Percentiles rank a stretch among this genome's conserved stretches.
Evolutionary conservation across 495 filamentous ascomycete species (phyloP).

Genomic region (Penicillium chermesinum): DNA sequence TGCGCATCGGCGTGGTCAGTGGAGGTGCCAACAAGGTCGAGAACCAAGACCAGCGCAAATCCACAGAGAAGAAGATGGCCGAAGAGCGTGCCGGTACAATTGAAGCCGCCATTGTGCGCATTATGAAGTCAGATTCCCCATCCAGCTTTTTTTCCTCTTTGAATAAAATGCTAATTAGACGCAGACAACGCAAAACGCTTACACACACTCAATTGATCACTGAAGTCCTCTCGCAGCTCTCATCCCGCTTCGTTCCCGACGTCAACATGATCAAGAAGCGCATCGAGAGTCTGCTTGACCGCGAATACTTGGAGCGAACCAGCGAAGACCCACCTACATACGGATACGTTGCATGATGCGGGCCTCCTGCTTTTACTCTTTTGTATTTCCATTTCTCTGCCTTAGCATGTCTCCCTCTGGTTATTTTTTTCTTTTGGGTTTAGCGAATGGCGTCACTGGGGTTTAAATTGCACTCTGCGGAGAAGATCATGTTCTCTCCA

Average conservation of each 20-base stretch:
- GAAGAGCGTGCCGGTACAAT: slow-evolving; percentile 71
- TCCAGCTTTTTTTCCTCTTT: not conserved
- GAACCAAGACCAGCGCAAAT: slow-evolving; percentile 71
- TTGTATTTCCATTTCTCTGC: not conserved
- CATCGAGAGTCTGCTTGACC: slow-evolving; percentile 87
- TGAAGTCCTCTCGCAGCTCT: slow-evolving; percentile 79
- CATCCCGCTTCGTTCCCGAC: slow-evolving; percentile 79
- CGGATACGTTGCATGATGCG: slow-evolving; percentile 61
- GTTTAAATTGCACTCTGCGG: not conserved
- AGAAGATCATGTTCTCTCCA: not conserved
- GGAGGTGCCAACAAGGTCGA: slow-evolving; percentile 74
- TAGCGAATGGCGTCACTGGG: slow-evolving; percentile 27
- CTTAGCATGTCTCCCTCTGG: too few relatives aligned
- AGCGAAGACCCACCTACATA: slow-evolving; percentile 69
- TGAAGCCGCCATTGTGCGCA: slow-evolving; percentile 86
- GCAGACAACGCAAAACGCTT: slow-evolving; percentile 83
- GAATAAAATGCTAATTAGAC: slow-evolving; percentile 12
- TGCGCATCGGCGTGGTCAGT: slow-evolving; percentile 75
- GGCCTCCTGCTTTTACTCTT: not conserved
- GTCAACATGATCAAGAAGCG: slow-evolving; percentile 85
- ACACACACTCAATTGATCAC: slow-evolving; percentile 73
- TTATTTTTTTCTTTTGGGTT: slow-evolving; percentile 5
- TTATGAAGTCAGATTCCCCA: slow-evolving; percentile 76
- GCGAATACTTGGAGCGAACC: slow-evolving; percentile 90
- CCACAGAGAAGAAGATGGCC: slow-evolving; percentile 84